Conservation (phyloP, 495 filamentous ascomycete genomes). For the Chlorociboria aeruginascens region DNA sequence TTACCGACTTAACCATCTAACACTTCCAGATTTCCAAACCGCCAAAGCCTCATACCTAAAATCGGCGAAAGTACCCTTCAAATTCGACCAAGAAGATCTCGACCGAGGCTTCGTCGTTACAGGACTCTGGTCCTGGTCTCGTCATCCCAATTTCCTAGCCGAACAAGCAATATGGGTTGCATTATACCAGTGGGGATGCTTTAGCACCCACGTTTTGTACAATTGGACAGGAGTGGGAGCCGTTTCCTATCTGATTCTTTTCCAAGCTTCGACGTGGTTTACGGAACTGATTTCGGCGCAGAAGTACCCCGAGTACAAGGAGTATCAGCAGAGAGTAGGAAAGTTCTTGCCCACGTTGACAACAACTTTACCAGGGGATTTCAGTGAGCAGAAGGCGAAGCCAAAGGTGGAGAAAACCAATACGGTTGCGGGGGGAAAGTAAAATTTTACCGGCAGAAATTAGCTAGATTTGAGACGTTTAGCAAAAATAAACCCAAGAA, state of each 20-base stretch:
- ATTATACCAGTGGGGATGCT: slow-evolving; percentile 80
- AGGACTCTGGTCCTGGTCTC: slow-evolving; percentile 74
- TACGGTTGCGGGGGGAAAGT: slow-evolving; percentile 3
- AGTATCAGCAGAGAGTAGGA: slow-evolving; percentile 74
- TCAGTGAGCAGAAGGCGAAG: slow-evolving; percentile 22
- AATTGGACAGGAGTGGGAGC: slow-evolving; percentile 75
- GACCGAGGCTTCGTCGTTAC: slow-evolving; percentile 83
- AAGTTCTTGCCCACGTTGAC: slow-evolving; percentile 62
- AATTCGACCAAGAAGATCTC: slow-evolving; percentile 58
- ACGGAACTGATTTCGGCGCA: slow-evolving; percentile 67
- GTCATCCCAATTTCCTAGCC: slow-evolving; percentile 90
- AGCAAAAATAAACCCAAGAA: too few relatives aligned
- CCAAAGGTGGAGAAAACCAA: slow-evolving; percentile 5
- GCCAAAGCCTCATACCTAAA: slow-evolving; percentile 67
- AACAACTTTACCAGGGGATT: slow-evolving; percentile 28
- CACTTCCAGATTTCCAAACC: slow-evolving; percentile 50
- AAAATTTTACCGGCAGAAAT: background rate
- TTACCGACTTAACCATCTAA: slow-evolving; percentile 9
- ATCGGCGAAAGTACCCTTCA: slow-evolving; percentile 54
- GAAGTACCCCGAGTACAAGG: slow-evolving; percentile 83
- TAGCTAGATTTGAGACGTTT: background rate
- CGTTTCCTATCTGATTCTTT: slow-evolving; percentile 58
- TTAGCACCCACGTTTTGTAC: slow-evolving; percentile 50
- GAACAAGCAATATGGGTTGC: slow-evolving; percentile 87
- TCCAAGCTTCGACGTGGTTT: slow-evolving; percentile 78